Evolutionary conservation across 768 basidiomycete genomes (phyloP), one percentile per base, ranked within the genome.

Genomic region (Amanita jacksonii): DNA sequence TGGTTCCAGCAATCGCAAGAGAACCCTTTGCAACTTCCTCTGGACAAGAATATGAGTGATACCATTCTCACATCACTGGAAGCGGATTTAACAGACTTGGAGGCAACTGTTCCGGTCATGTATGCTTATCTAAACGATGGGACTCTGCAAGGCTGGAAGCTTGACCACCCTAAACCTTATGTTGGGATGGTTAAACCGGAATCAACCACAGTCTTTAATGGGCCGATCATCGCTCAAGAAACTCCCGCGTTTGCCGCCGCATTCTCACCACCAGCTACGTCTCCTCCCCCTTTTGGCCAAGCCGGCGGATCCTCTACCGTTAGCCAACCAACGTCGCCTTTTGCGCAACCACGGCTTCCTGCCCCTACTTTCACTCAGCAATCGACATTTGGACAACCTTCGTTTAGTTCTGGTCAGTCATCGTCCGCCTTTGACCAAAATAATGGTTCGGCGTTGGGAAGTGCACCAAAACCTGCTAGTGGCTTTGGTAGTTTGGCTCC

Each of bases 61-160:
- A 86, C 85, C 3, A 63, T 78, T 12, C 64, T 86, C 3, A 54
- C 86, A 13, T 76, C 74, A 4, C 65, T 89, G 31, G 78, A 76
- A 32, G 56, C 76, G 4, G 86, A 89, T 56, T 55, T 88, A 41
- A 85, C 83, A 12, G 70, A 71, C 46, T 50, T 58, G 7, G 62
- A 66, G 32, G 56, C 63, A 8, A 54, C 50, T 9, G 59, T 58
- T 9, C 86, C 86, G 0, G 66, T 86, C 44, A 62, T 87, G 60
- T 87, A 78, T 56, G 79, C 76, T 2, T 88, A 85, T 58, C 69
- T 84, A 8, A 85, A 79, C 43, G 86, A 90, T 54, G 86, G 86
- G 15, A 84, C 85, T 0, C 43, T 90, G 18, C 72, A 78, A 38
- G 86, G 69, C 3, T 90, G 86, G 85, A 67, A 78, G 56, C 54